These are phyloP conservation scores for Tricholoma matsutake DNA, from an alignment of 768 basidiomycete species.

Conservation along the genomic window DNA sequence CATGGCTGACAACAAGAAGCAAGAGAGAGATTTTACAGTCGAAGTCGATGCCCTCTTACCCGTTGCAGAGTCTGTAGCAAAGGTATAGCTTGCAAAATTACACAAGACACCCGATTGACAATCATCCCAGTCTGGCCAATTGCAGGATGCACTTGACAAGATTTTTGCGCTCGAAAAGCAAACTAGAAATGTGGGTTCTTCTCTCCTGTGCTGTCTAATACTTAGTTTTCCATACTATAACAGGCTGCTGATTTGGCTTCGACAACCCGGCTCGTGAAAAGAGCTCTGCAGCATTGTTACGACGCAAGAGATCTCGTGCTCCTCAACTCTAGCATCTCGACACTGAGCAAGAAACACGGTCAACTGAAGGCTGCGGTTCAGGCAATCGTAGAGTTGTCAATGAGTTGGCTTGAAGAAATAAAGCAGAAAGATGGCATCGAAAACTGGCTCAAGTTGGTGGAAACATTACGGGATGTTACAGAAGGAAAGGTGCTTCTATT, in stretches of 20 bases:
- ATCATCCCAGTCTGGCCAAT: slow-evolving; percentile 63
- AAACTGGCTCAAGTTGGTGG: slow-evolving; percentile 83
- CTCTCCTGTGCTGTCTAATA: not conserved
- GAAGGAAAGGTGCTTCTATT: slow-evolving; percentile 85
- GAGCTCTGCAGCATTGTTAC: slow-evolving; percentile 70
- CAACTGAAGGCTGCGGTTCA: slow-evolving; percentile 90
- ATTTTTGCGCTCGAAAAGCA: slow-evolving; percentile 91
- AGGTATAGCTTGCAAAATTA: slow-evolving; percentile 43
- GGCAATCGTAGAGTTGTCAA: slow-evolving; percentile 85
- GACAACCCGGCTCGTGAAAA: slow-evolving; percentile 82
- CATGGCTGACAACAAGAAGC: slow-evolving; percentile 81
- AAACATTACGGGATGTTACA: slow-evolving; percentile 86
- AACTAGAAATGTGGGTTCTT: slow-evolving; percentile 77
- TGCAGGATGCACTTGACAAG: slow-evolving; percentile 87
- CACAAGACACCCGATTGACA: slow-evolving; percentile 12
- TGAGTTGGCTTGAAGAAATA: slow-evolving; percentile 79
- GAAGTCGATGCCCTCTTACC: slow-evolving; percentile 79
- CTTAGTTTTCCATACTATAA: not conserved
- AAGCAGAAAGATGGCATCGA: slow-evolving; percentile 63
- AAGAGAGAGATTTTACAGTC: slow-evolving; percentile 81
- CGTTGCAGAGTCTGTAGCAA: slow-evolving; percentile 61
- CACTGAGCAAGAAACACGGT: slow-evolving; percentile 93
- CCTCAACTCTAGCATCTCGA: slow-evolving; percentile 64
- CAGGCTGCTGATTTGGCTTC: slow-evolving; percentile 92
- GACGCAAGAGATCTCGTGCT: slow-evolving; percentile 64